A percentile compares a stretch with the other conserved stretches of the same genome.
Evolutionary conservation across 257 asterid species (phyloP).

Genomic region (Solanum peruvianum): DNA sequence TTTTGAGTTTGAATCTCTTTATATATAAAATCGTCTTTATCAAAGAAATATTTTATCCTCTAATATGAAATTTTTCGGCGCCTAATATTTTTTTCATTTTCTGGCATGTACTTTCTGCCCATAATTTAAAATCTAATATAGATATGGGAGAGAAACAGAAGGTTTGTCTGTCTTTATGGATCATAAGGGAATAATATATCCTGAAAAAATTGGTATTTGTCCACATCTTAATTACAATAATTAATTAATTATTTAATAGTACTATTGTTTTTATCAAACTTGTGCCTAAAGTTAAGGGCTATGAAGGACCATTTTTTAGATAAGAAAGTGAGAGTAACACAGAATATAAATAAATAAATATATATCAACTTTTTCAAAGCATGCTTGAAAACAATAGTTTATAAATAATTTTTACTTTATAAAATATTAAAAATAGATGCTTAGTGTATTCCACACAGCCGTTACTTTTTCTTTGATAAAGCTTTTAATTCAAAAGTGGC

Average conservation of each 20-base stretch:
- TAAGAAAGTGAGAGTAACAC: background rate
- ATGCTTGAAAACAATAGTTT: background rate
- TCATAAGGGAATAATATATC: background rate
- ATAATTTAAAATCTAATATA: background rate
- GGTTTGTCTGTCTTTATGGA: background rate
- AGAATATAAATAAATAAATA: background rate
- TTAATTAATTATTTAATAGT: background rate
- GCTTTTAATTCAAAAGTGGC: background rate
- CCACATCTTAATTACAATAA: background rate
- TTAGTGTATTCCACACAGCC: background rate
- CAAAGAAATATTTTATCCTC: too few relatives aligned
- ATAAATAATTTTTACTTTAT: background rate
- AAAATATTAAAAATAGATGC: background rate
- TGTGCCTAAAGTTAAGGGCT: constrained; percentile 1
- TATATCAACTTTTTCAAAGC: background rate
- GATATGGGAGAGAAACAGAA: background rate
- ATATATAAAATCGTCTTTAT: too few relatives aligned
- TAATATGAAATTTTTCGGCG: too few relatives aligned
- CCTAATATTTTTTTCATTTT: background rate
- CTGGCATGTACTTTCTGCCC: background rate
- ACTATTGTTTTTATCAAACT: background rate
- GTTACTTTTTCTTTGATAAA: background rate
- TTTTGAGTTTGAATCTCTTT: too few relatives aligned
- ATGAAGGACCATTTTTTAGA: background rate
- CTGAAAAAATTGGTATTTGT: background rate